Conservation (phyloP, 768 basidiomycete species). For the Termitomyces sp. region DNA sequence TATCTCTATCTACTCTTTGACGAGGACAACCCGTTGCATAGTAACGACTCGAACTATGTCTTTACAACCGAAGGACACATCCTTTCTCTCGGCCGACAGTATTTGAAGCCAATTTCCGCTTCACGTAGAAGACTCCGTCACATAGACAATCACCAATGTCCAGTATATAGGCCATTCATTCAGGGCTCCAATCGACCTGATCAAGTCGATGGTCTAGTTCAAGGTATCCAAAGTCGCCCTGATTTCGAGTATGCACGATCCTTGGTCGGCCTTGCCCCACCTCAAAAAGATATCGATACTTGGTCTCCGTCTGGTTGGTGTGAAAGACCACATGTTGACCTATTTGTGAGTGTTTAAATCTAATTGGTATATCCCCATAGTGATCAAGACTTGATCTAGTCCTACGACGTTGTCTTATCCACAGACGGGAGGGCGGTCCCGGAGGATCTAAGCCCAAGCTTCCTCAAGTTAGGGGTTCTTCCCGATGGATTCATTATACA, state of each 20-base stretch:
- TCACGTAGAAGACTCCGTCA: slow-evolving; percentile 55
- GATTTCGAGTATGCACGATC: slow-evolving; percentile 81
- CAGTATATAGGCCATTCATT: slow-evolving; percentile 50
- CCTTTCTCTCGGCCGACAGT: slow-evolving; percentile 53
- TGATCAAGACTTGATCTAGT: slow-evolving; percentile 33
- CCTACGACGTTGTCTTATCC: slow-evolving; percentile 79
- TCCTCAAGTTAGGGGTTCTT: slow-evolving; percentile 56
- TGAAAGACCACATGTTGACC: slow-evolving; percentile 56
- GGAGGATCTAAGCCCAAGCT: slow-evolving; percentile 69
- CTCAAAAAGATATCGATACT: slow-evolving; percentile 40
- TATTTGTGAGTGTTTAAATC: slow-evolving; percentile 49
- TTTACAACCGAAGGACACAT: slow-evolving; percentile 96
- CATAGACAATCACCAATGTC: slow-evolving; percentile 68
- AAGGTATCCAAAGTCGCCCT: slow-evolving; percentile 63
- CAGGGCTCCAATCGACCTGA: slow-evolving; percentile 25
- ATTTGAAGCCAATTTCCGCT: slow-evolving; percentile 52
- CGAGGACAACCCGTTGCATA: slow-evolving; percentile 69
- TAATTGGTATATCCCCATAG: background rate
- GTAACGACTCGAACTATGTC: slow-evolving; percentile 79
- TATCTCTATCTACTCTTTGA: slow-evolving; percentile 94
- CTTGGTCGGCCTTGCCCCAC: slow-evolving; percentile 51
- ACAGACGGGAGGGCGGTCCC: slow-evolving; percentile 42
- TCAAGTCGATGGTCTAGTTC: slow-evolving; percentile 42
- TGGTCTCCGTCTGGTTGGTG: slow-evolving; percentile 79
- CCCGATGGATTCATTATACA: slow-evolving; percentile 69